Base-by-base conservation (phyloP, 148 eudicot species). In the Simmondsia chinensis region DNA sequence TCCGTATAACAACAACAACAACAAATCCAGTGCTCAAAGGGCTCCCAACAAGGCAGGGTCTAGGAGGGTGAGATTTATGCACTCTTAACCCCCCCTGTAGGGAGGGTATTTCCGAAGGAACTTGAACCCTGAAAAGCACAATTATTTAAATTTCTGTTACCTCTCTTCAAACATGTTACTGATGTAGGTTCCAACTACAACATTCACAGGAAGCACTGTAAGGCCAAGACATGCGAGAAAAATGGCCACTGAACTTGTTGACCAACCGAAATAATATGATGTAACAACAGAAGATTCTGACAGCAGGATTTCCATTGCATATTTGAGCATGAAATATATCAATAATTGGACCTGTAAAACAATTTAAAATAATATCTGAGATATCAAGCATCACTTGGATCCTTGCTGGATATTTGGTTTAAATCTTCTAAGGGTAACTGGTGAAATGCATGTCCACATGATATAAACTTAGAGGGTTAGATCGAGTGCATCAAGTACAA, bases 321-420 rank as follows among this genome's bases (percentile, higher is more conserved):
- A 72, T 31, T 72, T 72, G 39, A 74, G 75, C 80, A 74, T 74
- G 25, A 74, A 74, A 46, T 69, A 74, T 24, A 74, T 62, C 11
- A 74, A 25, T 28, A 74, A 39, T 26, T 74, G 80, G 21, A 65
- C 80, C 80, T 74, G 71, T 13, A 6, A 42, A 17, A 7, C 2
- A 33, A 39, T 27, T 13, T 25, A 9, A 9, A 45, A 3, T 17
- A 3, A 9, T 7, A 29, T 17, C 20, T 15, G 35, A 16, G 5
- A 45, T 7, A 17, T 6, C n/a, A 3, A n/a, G 43, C 13, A 18
- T 21, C 4, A 47, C 10, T 34, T 3, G 20, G 18, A n/a, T 6
- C 5, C 40, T 10, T 9, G 7, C 8, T 10, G 7, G 19, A 36
- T 36, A 36, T 10, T 14, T 36, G 40, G 15, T 5, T 4, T 4